A percentile compares a stretch with the other conserved stretches of the same genome.
Conservation (phyloP, 139 green algal species). For the Pleodorina starrii region DNA sequence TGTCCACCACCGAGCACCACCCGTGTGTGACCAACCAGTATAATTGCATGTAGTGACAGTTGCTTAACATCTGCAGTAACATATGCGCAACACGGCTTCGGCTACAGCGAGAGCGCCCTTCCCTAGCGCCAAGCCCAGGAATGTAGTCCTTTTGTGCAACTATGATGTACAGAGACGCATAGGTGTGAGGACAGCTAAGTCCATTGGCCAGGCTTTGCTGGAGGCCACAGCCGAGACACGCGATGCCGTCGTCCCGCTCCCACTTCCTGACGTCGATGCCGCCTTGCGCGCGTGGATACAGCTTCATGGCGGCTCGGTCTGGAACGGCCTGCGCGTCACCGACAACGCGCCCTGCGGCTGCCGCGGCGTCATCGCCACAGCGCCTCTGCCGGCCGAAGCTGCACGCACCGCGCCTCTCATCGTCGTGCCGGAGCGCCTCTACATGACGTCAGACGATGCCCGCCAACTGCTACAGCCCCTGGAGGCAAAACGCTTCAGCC, state of each 20-base stretch:
- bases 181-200: not conserved
- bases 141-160: not conserved
- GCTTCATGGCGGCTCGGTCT: conserved; percentile 31
- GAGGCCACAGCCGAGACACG: not conserved
- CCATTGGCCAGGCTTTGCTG: not conserved
- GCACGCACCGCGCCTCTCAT: conserved; percentile 1
- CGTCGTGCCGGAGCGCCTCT: conserved; percentile 50
- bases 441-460: conserved; percentile 48
- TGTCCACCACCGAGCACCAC: no score
- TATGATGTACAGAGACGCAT: not conserved
- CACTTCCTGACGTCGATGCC: not conserved
- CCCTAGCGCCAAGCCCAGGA: not conserved
- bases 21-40: no score
- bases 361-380: conserved; percentile 46
- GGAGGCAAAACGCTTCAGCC: conserved; percentile 1
- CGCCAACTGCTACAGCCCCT: not conserved
- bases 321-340: not conserved
- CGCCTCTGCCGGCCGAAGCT: not conserved
- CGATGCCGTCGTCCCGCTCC: not conserved
- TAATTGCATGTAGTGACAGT: no score
- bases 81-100: not conserved
- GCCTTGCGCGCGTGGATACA: not conserved
- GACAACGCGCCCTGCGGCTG: conserved; percentile 45
- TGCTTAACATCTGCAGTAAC: not conserved
- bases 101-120: not conserved